These are phyloP conservation scores for Diaporthe sp. DNA, from an alignment of 2,329 filamentous ascomycete genomes.

Conservation along the genomic window DNA sequence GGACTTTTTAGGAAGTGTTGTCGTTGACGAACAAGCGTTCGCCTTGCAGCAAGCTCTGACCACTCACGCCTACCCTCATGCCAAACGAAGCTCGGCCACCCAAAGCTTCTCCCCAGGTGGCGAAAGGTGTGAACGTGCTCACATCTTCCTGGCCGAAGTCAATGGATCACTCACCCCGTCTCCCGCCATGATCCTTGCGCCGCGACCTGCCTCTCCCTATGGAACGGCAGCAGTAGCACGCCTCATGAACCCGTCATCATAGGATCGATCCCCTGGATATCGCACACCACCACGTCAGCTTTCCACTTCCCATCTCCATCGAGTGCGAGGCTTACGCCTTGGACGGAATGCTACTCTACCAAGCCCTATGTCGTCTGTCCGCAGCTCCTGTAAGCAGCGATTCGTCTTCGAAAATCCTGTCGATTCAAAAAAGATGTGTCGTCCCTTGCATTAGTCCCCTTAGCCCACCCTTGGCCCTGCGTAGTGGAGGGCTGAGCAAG, in stretches of 20 bases:
- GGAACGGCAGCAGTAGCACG: neutral
- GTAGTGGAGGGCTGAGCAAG: conserved; percentile 14
- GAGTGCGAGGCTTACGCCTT: neutral
- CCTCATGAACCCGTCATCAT: neutral
- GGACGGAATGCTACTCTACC: neutral
- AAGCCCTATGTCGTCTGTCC: conserved; percentile 14
- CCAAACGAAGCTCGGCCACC: neutral
- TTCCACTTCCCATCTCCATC: neutral
- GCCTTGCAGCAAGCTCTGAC: conserved; percentile 3
- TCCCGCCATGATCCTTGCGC: neutral
- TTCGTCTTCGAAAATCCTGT: neutral
- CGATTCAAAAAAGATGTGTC: neutral
- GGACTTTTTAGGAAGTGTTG: neutral
- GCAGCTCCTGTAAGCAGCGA: conserved; percentile 15
- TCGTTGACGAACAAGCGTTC: conserved; percentile 19
- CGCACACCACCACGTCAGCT: conserved; percentile 14
- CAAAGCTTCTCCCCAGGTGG: conserved; percentile 13
- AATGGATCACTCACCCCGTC: neutral
- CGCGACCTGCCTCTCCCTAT: neutral
- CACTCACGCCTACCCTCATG: conserved; percentile 19
- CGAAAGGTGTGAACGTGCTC: neutral
- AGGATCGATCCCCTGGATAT: neutral
- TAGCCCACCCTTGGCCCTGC: neutral
- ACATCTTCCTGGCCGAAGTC: neutral
- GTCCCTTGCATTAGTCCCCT: conserved; percentile 33